phyloP scores from a whole-genome alignment of 108 stramenopile species.

The Stephanodiscus triporus region DNA sequence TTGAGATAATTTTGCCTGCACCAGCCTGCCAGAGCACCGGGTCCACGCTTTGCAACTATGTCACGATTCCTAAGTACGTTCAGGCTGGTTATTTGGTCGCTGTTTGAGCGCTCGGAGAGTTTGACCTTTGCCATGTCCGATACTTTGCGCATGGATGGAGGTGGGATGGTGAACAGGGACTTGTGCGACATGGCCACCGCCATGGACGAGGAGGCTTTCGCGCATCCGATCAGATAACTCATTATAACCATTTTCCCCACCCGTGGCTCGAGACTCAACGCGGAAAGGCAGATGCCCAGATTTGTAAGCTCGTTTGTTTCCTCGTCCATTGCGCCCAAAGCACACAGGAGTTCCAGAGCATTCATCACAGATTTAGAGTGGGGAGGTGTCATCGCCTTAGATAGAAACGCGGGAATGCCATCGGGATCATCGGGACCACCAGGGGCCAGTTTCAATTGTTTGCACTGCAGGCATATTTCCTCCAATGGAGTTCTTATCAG shows the following conservation, averaged over 20 bases:
- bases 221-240: conserved; percentile 69
- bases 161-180: conserved; percentile 67
- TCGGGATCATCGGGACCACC: conserved; percentile 70
- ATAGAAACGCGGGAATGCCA: conserved; percentile 72
- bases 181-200: conserved; percentile 65
- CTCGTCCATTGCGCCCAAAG: conserved; percentile 73
- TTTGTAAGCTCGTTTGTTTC: conserved; percentile 79
- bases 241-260: conserved; percentile 82
- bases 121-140: conserved; percentile 63
- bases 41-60: conserved; percentile 44
- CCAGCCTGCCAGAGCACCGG: conserved; percentile 45
- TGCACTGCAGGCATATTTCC: conserved; percentile 72
- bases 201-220: conserved; percentile 60
- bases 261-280: conserved; percentile 62
- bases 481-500: conserved; percentile 78
- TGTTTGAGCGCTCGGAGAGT: conserved; percentile 61
- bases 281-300: conserved; percentile 69
- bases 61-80: conserved; percentile 61
- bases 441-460: conserved; percentile 65
- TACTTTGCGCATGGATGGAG: conserved; percentile 49
- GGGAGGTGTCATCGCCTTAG: conserved; percentile 76
- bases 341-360: conserved; percentile 73
- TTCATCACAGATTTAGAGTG: conserved; percentile 48
- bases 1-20: conserved; percentile 70
- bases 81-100: conserved; percentile 73